Base-by-base conservation (phyloP, 2,329 filamentous ascomycete species). In the Lasiodiplodia sp. region DNA sequence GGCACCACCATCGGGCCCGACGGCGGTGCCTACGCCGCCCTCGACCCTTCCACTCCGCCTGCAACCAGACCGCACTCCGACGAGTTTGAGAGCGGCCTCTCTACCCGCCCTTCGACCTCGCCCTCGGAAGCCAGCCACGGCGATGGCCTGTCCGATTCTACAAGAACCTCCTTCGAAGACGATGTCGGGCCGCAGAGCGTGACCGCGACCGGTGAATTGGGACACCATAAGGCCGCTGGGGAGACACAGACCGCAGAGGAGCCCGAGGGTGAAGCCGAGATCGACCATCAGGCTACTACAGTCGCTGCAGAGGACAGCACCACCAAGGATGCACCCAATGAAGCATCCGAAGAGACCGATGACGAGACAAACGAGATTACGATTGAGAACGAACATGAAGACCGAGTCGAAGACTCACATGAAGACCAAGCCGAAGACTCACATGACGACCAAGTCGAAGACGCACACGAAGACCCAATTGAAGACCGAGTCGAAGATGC, bases 161-260 rank as follows among this genome's bases (percentile, higher is more conserved):
- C 78, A 3, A 68, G 79, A 18, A 80, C 78, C 10, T 80, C 79
- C 1, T 72, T 79, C 31, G 79, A 80, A 57, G 78, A 80, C 37
- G 76, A 77, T 52, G 16, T 18, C 3, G 60, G 37, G 44, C 25
- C 28, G 16, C 44, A 21, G 71, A 53, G 53, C 34, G 14, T 47
- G 34, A 34, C 6, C 18, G 38, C 28, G 12, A 57, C n/a, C 31
- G 51, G 21, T 31, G 31, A 66, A 31, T 37, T 37, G 34, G 28
- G 11, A 18, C 37, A 52, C 10, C 21, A 51, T 14, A 66, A 14
- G 37, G 44, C 25, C 14, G 37, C 23, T 34, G 47, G 38, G n/a
- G 60, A 21, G 18, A 28, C 28, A 12, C 44, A 25, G 23, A 51
- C 18, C 7, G 58, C 66, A 18, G 28, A 52, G 28, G 53, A 56